Evolutionary conservation across 179 eudicot genomes (phyloP), one percentile per base, ranked within the genome.

Genomic region (Heliamphora pulchella): DNA sequence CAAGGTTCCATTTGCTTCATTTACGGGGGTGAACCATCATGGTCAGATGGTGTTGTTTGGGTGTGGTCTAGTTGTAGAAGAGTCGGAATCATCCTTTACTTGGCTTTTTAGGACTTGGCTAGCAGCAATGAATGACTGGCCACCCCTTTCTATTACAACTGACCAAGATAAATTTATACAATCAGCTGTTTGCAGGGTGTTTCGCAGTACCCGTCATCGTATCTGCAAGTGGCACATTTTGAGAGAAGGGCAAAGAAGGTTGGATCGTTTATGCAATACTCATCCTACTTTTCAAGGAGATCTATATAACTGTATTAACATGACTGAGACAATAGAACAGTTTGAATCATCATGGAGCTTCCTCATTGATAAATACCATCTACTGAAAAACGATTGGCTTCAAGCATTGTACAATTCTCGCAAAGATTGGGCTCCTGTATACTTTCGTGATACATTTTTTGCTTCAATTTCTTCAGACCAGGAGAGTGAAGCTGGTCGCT

Each of bases 21-120:
- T 92, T 82, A 89, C 89, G 1, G 97, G 97, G 20, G 86, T 92
- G 82, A 92, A 91, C 78, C 94, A 92, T 86, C 97, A 92, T 63
- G 92, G 91, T 69, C 94, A 92, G 83, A 84, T 86, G 58, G 86
- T 89, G 83, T 83, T 90, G 78, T 88, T 92, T 75, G 97, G 91
- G 62, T 89, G 97, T 78, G 90, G 91, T 53, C 83, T 92, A 82
- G 87, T 91, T 78, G 81, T 88, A 59, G 92, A 92, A 88, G 94
- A 92, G 83, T 89, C 94, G 1, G 97, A 92, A 86, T 87, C 90
- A 76, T 86, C 97, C 3, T 92, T 91, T 82, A 76, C 83, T 3
- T 92, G 97, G 97, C 84, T 92, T 77, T 86, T 91, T 63, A 89
- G 85, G 81, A 89, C 97, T 55, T 92, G 89, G 86, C 88, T 91